phyloP scores from a whole-genome alignment of 2,329 filamentous ascomycete species.

The Aspergillus arachidicola region DNA sequence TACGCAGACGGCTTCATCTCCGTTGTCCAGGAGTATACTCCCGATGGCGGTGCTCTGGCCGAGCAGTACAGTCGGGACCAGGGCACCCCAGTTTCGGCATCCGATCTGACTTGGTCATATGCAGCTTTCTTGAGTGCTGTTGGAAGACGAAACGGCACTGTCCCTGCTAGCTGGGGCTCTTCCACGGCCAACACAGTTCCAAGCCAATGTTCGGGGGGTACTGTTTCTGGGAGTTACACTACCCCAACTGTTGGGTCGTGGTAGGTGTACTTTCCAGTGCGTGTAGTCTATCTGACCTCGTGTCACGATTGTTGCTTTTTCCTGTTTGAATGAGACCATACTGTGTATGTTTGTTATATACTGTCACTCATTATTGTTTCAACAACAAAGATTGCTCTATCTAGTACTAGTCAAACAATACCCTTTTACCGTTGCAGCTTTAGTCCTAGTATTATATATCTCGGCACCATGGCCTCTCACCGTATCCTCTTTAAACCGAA shows the following conservation, averaged over 20 bases:
- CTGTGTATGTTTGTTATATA: not conserved
- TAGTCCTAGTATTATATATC: too few relatives aligned
- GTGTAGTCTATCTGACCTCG: not conserved
- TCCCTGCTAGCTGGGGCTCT: conserved; percentile 26
- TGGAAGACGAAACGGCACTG: conserved; percentile 17
- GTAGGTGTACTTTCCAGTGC: conserved; percentile 2
- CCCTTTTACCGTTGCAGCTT: too few relatives aligned
- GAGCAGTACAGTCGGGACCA: conserved; percentile 39
- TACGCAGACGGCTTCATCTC: conserved; percentile 62
- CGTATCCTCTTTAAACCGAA: too few relatives aligned
- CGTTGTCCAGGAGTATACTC: conserved; percentile 36
- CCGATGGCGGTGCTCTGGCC: conserved; percentile 27
- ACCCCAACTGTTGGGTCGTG: conserved; percentile 9
- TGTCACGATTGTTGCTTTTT: not conserved
- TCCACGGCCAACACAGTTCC: conserved; percentile 9
- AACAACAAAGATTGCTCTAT: not conserved
- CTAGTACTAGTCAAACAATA: not conserved
- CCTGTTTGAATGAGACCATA: not conserved
- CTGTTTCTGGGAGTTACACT: conserved; percentile 13
- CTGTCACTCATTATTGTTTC: not conserved
- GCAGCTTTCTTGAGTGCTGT: conserved; percentile 22
- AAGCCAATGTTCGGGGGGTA: conserved; percentile 12
- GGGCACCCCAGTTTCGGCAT: conserved; percentile 18
- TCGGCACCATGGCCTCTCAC: too few relatives aligned
- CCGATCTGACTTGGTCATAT: conserved; percentile 27